Base-by-base conservation (phyloP, 768 basidiomycete genomes). In the Termitomyces sp. region DNA sequence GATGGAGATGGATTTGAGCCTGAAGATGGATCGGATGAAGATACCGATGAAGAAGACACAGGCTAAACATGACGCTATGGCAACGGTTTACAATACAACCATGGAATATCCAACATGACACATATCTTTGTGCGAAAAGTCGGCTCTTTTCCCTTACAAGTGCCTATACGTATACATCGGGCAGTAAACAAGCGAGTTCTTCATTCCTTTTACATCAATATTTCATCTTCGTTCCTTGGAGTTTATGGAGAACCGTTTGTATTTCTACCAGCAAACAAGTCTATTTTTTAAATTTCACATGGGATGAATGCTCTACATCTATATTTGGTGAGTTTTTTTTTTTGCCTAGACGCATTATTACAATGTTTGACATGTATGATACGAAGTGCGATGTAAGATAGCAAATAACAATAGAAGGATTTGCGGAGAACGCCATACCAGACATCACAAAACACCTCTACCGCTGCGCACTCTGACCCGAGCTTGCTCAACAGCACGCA, bases 401-500 rank as follows among this genome's bases (percentile, higher is more conserved):
- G 37, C 11, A 41, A 35, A 19, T 48, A 48, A 45, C 10, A 38
- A 4, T 1, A 17, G 15, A 21, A 50, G 15, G 9, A 35, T 38
- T 17, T 21, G 28, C 31, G 41, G 23, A 42, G 28, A 30, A 17
- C 23, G 6, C 37, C 37, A 14, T 38, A 43, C 33, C 33, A 51
- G 14, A 30, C 15, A 28, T 58, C 21, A 62, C 14, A 59, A 41
- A 28, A 52, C 50, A 15, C 50, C 55, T 49, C 58, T 56, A n/a
- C 61, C 61, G 21, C 61, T 71, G 46, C 63, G 51, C 10, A 72
- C 65, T 56, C 77, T 69, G 46, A 71, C 60, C 49, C 70, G 61
- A 6, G 77, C 77, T 63, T 91, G 89, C 57, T 84, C 82, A 12
- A 89, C 67, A 5, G 88, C 89, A 37, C 87, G 80, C 60, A 80